These are phyloP conservation scores for Jamesozyma piceae DNA, from an alignment of 805 yeast species.

Conservation along the genomic window DNA sequence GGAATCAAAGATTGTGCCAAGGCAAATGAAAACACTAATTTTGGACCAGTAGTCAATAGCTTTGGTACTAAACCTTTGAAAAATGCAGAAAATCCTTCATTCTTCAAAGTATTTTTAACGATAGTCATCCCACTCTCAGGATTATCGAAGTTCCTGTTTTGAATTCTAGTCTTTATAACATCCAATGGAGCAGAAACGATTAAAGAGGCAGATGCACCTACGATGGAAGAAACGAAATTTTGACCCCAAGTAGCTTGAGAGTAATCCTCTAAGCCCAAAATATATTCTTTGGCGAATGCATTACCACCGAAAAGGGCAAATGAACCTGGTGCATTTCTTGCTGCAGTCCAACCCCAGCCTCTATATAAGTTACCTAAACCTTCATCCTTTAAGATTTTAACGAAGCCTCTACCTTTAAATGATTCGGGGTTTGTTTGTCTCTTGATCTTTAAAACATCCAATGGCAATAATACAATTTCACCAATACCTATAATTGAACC, in stretches of 20 bases:
- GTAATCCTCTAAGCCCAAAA: constrained; percentile 79
- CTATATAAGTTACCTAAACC: constrained; percentile 80
- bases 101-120: constrained; percentile 82
- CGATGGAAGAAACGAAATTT: constrained; percentile 87
- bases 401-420: constrained; percentile 95
- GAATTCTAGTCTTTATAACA: constrained; percentile 96
- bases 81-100: constrained; percentile 83
- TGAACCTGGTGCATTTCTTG: constrained; percentile 98
- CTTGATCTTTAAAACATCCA: constrained; percentile 93
- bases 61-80: constrained; percentile 97
- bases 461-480: constrained; percentile 88
- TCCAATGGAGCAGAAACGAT: constrained; percentile 97
- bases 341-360: constrained; percentile 99
- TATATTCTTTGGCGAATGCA: constrained; percentile 96
- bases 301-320: constrained; percentile 97
- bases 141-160: constrained; percentile 89
- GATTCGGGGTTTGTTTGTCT: constrained; percentile 99
- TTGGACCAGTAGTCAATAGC: constrained; percentile 94
- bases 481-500: constrained; percentile 97
- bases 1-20: constrained; percentile 95
- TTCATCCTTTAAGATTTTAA: constrained; percentile 78
- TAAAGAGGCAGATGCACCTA: constrained; percentile 94
- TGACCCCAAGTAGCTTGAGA: constrained; percentile 88
- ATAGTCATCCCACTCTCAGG: constrained; percentile 91
- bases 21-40: constrained; percentile 95